Base-by-base conservation (phyloP, 768 basidiomycete genomes). In the Gloeophyllum trabeum region DNA sequence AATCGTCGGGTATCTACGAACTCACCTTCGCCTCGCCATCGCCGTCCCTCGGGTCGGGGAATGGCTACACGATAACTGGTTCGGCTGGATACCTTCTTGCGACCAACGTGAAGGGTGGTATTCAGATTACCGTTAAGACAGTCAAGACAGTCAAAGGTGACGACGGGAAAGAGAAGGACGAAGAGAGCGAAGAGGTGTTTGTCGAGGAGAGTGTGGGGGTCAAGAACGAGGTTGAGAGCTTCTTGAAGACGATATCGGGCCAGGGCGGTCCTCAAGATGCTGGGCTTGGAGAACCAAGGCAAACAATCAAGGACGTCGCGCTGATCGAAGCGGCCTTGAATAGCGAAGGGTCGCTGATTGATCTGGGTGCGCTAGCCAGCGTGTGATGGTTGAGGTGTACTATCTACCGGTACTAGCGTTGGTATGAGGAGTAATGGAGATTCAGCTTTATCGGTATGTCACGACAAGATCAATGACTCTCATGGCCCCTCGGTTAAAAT, bases 321-420 rank as follows among this genome's bases (percentile, higher is more conserved):
- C 65, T 89, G 51, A 81, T 93, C 45, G 69, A 93, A 62, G 87
- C 82, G 21, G 75, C 73, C 22, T 61, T 91, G 63, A 79, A 71
- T 26, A 81, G 80, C 49, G 60, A 71, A 16, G 85, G 85, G 4
- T 51, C 63, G 44, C 55, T 71, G 26, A 67, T 89, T 2, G 74
- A 82, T 57, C 60, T 90, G 38, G 53, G n/a, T n/a, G n/a, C n/a
- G n/a, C n/a, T n/a, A n/a, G n/a, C n/a, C n/a, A n/a, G n/a, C n/a
- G n/a, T n/a, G n/a, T n/a, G n/a, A n/a, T n/a, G n/a, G n/a, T n/a
- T n/a, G n/a, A n/a, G n/a, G n/a, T n/a, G n/a, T n/a, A n/a, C n/a
- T n/a, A n/a, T n/a, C n/a, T n/a, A n/a, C n/a, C n/a, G n/a, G n/a
- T n/a, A n/a, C n/a, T n/a, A n/a, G n/a, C n/a, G n/a, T n/a, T n/a